These are phyloP conservation scores for Alnus rubra DNA, from an alignment of 306 rosid genomes.

Conservation along the genomic window DNA sequence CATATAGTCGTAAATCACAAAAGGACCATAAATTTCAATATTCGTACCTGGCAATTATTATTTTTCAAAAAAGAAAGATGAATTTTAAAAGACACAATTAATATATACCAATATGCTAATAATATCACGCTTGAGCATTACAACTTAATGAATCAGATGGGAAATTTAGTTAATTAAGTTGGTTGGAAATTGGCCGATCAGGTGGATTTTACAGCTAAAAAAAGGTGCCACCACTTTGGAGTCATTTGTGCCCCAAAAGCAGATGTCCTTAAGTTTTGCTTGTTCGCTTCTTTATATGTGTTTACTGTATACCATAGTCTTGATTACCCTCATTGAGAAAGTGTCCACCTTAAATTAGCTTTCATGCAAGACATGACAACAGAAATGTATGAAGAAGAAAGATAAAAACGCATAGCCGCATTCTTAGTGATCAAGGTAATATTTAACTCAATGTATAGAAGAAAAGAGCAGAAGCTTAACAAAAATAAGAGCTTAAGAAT, in stretches of 20 bases:
- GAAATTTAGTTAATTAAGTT: background rate
- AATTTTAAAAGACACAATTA: slow-evolving; percentile 21
- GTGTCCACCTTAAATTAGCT: background rate
- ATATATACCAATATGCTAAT: background rate
- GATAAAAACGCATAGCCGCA: background rate
- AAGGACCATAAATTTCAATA: slow-evolving; percentile 11
- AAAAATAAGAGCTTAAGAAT: background rate
- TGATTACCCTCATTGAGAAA: background rate
- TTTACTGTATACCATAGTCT: background rate
- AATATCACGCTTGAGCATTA: background rate
- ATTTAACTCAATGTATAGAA: background rate
- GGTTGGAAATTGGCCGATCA: background rate
- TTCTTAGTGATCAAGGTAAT: background rate
- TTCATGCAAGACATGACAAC: background rate
- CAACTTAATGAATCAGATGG: background rate
- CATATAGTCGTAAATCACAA: slow-evolving; percentile 15
- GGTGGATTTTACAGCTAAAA: background rate
- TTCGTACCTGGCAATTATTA: slow-evolving; percentile 12
- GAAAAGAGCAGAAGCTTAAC: background rate
- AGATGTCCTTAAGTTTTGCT: background rate
- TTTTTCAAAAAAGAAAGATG: slow-evolving; percentile 6
- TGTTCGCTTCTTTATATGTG: background rate
- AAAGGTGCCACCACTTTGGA: background rate
- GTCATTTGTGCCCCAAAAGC: background rate
- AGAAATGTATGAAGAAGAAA: background rate